Evolutionary conservation across 768 basidiomycete genomes (phyloP), one percentile per base, ranked within the genome.

Genomic region (Kwoniella sp.): DNA sequence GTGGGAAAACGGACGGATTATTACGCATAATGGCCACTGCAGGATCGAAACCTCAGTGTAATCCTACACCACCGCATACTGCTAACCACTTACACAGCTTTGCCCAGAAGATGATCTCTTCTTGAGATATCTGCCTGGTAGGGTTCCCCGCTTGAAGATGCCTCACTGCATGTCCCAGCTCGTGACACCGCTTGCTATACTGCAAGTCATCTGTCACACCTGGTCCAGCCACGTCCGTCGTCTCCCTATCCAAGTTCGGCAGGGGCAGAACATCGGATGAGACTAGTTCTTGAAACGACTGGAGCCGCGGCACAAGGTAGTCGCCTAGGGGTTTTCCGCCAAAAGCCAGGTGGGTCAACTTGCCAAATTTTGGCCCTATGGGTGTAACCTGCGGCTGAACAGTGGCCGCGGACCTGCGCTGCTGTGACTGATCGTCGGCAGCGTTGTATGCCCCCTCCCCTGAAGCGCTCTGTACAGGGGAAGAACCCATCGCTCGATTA

Each of bases 81-180:
- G n/a, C n/a, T 20, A 34, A 19, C 53, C 8, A 57, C 62, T 49
- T 32, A 63, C 62, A 26, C 3, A 66, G 46, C 46, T 56, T 62
- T 8, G 51, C 49, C 64, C 64, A 66, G 43, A 62, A 66, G 8
- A 48, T 23, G 42, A 63, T 44, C 32, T 66, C 64, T 14, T 55
- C 58, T 9, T 23, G 20, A 5, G 44, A 42, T 5, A 66, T 25
- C 23, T 40, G 27, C 33, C 56, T 36, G 15, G 43, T 19, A 3
- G 38, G 19, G 15, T 44, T 8, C 10, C 52, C 52, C 5, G 32
- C 38, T 23, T 49, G 33, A 27, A 60, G 14, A 19, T 56, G 55
- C 26, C 40, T 36, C 7, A 53, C 47, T n/a, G 51, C 45, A 27
- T 53, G 51, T 3, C 53, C 28, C 15, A 64, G 36, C 40, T 64